phyloP scores from a whole-genome alignment of 129 eudicot species.

The Flaveria linearis region DNA sequence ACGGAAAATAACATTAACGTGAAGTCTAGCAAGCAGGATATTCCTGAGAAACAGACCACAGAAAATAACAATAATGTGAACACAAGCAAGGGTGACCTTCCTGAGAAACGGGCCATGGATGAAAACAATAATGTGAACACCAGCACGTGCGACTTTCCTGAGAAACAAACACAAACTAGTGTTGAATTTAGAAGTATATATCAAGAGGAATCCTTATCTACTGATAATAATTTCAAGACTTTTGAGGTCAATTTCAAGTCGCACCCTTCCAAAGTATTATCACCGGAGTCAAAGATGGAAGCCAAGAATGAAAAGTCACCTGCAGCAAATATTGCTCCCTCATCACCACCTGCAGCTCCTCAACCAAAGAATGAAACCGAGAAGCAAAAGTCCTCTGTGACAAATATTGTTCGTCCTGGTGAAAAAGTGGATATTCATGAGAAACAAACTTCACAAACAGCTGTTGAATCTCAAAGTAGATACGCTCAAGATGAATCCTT shows the following conservation, averaged over 20 bases:
- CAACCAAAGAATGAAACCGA: constrained; percentile 19
- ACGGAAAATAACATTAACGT: no score
- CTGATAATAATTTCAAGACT: constrained; percentile 33
- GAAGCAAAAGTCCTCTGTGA: constrained; percentile 1
- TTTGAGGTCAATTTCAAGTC: constrained; percentile 39
- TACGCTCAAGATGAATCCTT: constrained; percentile 39
- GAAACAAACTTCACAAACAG: constrained; percentile 34
- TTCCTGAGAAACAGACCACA: no score
- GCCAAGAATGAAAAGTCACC: constrained; percentile 1
- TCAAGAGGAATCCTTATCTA: constrained; percentile 39
- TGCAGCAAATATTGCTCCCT: constrained; percentile 26
- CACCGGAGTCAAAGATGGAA: constrained; percentile 22
- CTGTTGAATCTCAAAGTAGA: constrained; percentile 37
- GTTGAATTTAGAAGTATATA: constrained; percentile 41
- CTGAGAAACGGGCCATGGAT: no score
- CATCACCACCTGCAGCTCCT: constrained; percentile 10
- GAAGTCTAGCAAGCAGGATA: no score
- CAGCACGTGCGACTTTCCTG: constrained; percentile 34
- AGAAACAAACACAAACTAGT: constrained; percentile 32
- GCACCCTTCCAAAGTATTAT: constrained; percentile 35
- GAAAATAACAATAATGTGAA: no score
- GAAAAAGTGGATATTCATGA: constrained; percentile 32
- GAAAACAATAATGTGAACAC: constrained; percentile 23
- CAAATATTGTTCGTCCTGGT: constrained; percentile 20
- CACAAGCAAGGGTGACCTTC: no score